phyloP scores from a whole-genome alignment of 768 basidiomycete genomes.

The Pleurotus tuber-regium region DNA sequence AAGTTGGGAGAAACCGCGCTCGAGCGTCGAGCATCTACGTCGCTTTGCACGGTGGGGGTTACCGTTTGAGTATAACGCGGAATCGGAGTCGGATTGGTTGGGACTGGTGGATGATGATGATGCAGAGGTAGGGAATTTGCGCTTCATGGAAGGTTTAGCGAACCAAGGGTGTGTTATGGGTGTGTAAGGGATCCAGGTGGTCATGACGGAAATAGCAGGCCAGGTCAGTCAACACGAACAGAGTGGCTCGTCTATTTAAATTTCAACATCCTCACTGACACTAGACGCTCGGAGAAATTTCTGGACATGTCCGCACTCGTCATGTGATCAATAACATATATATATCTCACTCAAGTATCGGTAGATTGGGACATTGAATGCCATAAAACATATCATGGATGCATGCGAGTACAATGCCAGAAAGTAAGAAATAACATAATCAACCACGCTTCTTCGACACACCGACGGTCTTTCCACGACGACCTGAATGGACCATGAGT shows the following conservation, averaged over 20 bases:
- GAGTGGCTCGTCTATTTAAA: slow-evolving; percentile 5
- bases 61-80: slow-evolving; percentile 13
- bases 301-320: slow-evolving; percentile 3
- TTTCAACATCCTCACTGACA: background rate
- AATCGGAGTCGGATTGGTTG: slow-evolving; percentile 14
- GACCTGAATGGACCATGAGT: slow-evolving; percentile 46
- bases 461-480: slow-evolving; percentile 95
- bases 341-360: no score
- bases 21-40: slow-evolving; percentile 45
- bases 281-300: slow-evolving; percentile 5
- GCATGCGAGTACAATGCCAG: slow-evolving; percentile 1
- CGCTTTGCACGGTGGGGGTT: slow-evolving; percentile 40
- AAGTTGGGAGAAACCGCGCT: slow-evolving; percentile 57
- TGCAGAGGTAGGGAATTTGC: slow-evolving; percentile 28
- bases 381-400: background rate
- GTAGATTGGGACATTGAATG: no score
- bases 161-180: slow-evolving; percentile 45
- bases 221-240: no score
- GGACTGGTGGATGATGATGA: slow-evolving; percentile 13
- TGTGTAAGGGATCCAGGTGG: slow-evolving; percentile 22
- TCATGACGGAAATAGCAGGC: background rate
- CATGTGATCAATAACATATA: slow-evolving; percentile 1
- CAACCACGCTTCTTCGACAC: slow-evolving; percentile 87
- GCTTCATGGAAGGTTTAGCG: slow-evolving; percentile 34
- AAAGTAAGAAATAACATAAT: slow-evolving; percentile 9